phyloP scores from a whole-genome alignment of 2,329 filamentous ascomycete species.

The Paracamarosporium sp. region DNA sequence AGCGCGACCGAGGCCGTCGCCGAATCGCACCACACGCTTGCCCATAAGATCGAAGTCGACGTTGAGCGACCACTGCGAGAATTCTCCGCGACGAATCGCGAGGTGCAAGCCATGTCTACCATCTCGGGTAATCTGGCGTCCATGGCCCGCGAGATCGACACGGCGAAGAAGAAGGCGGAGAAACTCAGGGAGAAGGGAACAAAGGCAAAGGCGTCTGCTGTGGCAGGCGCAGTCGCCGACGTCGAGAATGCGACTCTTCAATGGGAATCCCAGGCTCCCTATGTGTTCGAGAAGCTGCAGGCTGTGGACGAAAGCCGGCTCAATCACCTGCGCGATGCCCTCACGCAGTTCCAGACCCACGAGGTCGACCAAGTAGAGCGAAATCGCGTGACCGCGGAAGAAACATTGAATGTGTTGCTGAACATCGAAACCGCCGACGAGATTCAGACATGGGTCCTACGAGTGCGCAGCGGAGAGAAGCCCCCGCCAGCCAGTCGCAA shows the following conservation, averaged over 20 bases:
- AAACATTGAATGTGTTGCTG: slow-evolving; percentile 80
- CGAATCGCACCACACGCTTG: slow-evolving; percentile 80
- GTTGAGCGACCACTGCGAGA: slow-evolving; percentile 83
- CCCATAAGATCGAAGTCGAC: slow-evolving; percentile 83
- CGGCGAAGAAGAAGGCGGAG: slow-evolving; percentile 82
- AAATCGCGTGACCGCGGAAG: slow-evolving; percentile 75
- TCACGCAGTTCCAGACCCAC: slow-evolving; percentile 93
- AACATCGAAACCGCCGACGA: slow-evolving; percentile 88
- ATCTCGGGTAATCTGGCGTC: slow-evolving; percentile 81
- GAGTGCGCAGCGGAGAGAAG: slow-evolving; percentile 49
- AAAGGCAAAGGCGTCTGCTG: slow-evolving; percentile 77
- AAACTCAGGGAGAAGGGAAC: slow-evolving; percentile 81
- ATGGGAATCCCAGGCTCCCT: slow-evolving; percentile 95
- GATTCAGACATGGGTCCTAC: slow-evolving; percentile 74
- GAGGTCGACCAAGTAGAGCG: slow-evolving; percentile 87
- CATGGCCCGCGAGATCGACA: slow-evolving; percentile 85
- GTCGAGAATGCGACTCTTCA: slow-evolving; percentile 81
- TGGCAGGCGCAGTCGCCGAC: slow-evolving; percentile 74
- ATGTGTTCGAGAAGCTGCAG: slow-evolving; percentile 92
- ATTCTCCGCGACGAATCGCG: slow-evolving; percentile 73
- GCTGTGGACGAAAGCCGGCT: slow-evolving; percentile 86
- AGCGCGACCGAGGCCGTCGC: slow-evolving; percentile 81
- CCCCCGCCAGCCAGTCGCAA: slow-evolving; percentile 35
- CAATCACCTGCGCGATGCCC: slow-evolving; percentile 86
- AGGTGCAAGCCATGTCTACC: slow-evolving; percentile 80